Conservation (phyloP, 129 eudicot species). For the Smallanthus sonchifolius region DNA sequence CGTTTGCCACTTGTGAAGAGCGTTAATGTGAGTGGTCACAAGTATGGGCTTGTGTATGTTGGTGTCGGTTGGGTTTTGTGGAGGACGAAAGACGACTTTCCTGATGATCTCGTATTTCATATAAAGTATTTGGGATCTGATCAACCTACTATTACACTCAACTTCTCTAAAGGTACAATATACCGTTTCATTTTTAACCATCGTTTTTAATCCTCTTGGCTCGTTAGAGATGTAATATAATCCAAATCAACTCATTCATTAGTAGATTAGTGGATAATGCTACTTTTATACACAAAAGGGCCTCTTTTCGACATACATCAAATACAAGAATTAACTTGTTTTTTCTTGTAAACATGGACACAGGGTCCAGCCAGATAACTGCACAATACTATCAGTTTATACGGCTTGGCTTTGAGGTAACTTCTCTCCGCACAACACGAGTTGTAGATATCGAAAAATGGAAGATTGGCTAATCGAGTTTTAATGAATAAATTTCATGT, state of each 20-base stretch:
- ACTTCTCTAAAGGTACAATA: slow-evolving; percentile 66
- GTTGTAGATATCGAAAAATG: no score
- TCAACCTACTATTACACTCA: slow-evolving; percentile 82
- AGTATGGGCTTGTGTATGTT: slow-evolving; percentile 78
- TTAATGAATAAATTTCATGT: neutral
- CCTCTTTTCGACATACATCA: neutral
- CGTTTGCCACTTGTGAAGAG: slow-evolving; percentile 75
- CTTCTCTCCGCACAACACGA: neutral
- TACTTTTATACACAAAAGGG: neutral
- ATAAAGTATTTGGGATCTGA: slow-evolving; percentile 78
- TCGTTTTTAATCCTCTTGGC: neutral
- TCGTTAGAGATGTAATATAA: neutral
- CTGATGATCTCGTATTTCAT: slow-evolving; percentile 72
- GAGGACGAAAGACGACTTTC: slow-evolving; percentile 74
- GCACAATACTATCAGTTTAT: slow-evolving; percentile 77
- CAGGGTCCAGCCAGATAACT: slow-evolving; percentile 66
- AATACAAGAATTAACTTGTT: neutral
- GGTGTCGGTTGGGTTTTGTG: slow-evolving; percentile 87
- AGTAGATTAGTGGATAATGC: neutral
- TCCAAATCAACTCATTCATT: neutral
- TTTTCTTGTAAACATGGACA: slow-evolving; percentile 7
- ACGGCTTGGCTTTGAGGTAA: slow-evolving; percentile 81
- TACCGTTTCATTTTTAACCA: neutral
- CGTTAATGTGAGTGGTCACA: slow-evolving; percentile 85
- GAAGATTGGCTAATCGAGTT: neutral